These are phyloP conservation scores for Friedmanniomyces endolithicus DNA, from an alignment of 495 filamentous ascomycete genomes.

Conservation along the genomic window DNA sequence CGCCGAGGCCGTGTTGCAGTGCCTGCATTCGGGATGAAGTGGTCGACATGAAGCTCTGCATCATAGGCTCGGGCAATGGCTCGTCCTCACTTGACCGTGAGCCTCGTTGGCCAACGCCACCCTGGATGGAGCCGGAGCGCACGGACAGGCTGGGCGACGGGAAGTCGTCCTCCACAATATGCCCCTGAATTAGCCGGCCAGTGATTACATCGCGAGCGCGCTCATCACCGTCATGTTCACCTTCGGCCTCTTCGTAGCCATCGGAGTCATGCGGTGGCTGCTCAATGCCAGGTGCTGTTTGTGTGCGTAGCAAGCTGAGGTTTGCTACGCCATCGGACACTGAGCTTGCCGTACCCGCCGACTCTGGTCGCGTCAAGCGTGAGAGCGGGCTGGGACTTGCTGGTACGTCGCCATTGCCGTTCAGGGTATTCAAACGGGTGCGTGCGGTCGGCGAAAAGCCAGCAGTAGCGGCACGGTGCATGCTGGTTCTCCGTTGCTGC, in stretches of 20 bases:
- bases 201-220: slow-evolving; percentile 83
- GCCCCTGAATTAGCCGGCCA: slow-evolving; percentile 84
- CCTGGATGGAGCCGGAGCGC: slow-evolving; percentile 42
- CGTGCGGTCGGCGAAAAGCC: not conserved
- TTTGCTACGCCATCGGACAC: not conserved
- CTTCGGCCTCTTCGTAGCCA: slow-evolving; percentile 24
- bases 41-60: slow-evolving; percentile 52
- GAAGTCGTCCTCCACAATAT: slow-evolving; percentile 90
- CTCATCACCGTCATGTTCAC: slow-evolving; percentile 67
- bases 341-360: slow-evolving; percentile 1
- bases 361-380: slow-evolving; percentile 7
- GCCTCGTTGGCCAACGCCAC: slow-evolving; percentile 29
- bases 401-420: not conserved
- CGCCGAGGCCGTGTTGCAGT: slow-evolving; percentile 53
- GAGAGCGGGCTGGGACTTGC: slow-evolving; percentile 19
- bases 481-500: not conserved
- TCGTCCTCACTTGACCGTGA: slow-evolving; percentile 33
- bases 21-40: slow-evolving; percentile 29
- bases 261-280: slow-evolving; percentile 11
- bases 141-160: slow-evolving; percentile 62
- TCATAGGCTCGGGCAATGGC: slow-evolving; percentile 45
- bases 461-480: slow-evolving; percentile 1
- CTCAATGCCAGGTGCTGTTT: slow-evolving; percentile 12
- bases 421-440: slow-evolving; percentile 4
- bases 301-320: not conserved